A percentile compares a stretch with the other conserved stretches of the same genome.
These are phyloP conservation scores for Clarireedia paspali DNA, from an alignment of 2,329 filamentous ascomycete species.

Conservation along the genomic window DNA sequence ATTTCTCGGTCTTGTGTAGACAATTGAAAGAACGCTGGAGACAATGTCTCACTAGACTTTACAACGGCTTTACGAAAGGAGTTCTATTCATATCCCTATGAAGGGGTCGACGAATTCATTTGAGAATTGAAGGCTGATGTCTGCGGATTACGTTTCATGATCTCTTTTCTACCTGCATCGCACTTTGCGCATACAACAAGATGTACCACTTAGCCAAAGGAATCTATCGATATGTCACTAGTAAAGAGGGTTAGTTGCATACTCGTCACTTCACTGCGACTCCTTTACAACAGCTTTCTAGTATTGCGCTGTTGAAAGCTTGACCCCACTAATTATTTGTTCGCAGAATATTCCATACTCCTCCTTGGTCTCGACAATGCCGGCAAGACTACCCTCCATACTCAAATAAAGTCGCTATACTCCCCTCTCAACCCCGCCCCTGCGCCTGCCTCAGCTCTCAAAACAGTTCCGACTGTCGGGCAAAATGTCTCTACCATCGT, in stretches of 20 bases:
- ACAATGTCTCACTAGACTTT: neutral
- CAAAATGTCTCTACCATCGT: constrained; percentile 93
- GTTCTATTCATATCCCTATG: neutral
- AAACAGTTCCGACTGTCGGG: constrained; percentile 93
- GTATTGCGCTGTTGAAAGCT: neutral
- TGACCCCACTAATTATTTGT: neutral
- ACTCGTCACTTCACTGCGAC: constrained; percentile 14
- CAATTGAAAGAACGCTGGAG: neutral
- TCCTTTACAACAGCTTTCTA: neutral
- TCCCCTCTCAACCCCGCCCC: constrained; percentile 51
- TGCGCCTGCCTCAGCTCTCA: constrained; percentile 52
- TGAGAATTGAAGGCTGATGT: neutral
- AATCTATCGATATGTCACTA: constrained; percentile 89
- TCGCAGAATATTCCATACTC: constrained; percentile 86
- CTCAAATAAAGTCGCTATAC: constrained; percentile 90
- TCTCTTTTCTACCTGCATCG: neutral
- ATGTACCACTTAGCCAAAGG: constrained; percentile 98
- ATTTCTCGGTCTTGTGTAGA: neutral
- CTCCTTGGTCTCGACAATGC: constrained; percentile 96
- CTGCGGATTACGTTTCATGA: neutral
- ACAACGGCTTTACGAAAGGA: neutral
- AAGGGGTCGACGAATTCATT: neutral
- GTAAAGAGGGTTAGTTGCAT: constrained; percentile 70
- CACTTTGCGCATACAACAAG: neutral
- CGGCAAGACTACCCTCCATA: constrained; percentile 95